Base-by-base conservation (phyloP, 345 rosid species). In the Noccaea bulbosa region DNA sequence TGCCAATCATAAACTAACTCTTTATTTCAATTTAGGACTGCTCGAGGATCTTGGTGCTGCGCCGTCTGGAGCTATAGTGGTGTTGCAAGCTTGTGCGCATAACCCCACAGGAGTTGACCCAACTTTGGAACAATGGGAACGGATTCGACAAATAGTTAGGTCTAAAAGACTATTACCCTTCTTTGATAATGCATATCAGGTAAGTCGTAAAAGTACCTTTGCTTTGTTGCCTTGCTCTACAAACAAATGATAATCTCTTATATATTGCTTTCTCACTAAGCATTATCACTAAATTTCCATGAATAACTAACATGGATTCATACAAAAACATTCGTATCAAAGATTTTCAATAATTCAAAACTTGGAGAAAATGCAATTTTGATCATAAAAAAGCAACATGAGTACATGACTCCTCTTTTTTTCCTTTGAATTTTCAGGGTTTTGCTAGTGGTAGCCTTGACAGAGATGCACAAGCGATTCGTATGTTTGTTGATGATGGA, bases 41-140 rank as follows among this genome's bases (percentile, higher is more conserved):
- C 65, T 93, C 43, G 92, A 89, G 79, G 98, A 93, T 77, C 92
- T 93, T 72, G 81, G 84, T 0, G 78, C 94, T 82, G 96, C 98
- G 58, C 86, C 96, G 47, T 65, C 90, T 41, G 96, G 98, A 74
- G 97, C 94, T 69, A 80, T 93, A 40, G 87, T 93, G 57, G 95
- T 93, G 51, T 88, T 93, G 67, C 98, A 93, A 81, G 96, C 97
- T 41, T 93, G 98, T 82, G 98, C 97, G 32, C 98, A 93, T 77
- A 93, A 93, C 71, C 98, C 98, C 44, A 91, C 97, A 41, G 98
- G 98, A 50, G 96, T 93, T 74, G 98, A 93, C 74, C 98, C 98
- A 57, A 89, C 94, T 15, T 24, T 67, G 43, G 83, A 87, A 62
- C 97, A 93, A 77, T 93, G 98, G 98, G 96, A 86, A 67, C 86